Percentiles rank a stretch among this genome's conserved stretches.
phyloP scores from a whole-genome alignment of 2,329 filamentous ascomycete genomes.

The Cercospora sesami region DNA sequence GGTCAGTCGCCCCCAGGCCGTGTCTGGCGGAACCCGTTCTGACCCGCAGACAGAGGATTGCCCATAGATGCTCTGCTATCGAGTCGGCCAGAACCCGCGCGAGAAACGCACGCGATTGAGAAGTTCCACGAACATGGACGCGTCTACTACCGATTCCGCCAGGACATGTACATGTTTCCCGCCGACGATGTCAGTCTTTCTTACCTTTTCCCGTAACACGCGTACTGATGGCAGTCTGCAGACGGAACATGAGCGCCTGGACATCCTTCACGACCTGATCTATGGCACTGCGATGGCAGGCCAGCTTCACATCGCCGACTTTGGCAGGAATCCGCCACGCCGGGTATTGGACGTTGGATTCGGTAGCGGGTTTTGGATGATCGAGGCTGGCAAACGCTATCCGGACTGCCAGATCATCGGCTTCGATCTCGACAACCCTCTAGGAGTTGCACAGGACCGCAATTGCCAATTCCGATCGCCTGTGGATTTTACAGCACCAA shows the following conservation, averaged over 20 bases:
- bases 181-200: conserved; percentile 26
- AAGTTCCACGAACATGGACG: conserved; percentile 26
- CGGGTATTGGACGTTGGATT: conserved; percentile 70
- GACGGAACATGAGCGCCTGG: conserved; percentile 28
- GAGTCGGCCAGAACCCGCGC: conserved; percentile 18
- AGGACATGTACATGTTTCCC: conserved; percentile 30
- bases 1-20: conserved; percentile 17
- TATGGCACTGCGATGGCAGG: conserved; percentile 41
- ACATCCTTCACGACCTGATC: conserved; percentile 31
- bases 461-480: conserved; percentile 26
- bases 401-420: conserved; percentile 30
- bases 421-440: conserved; percentile 31
- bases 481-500: conserved; percentile 75
- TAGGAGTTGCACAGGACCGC: conserved; percentile 11
- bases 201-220: not conserved
- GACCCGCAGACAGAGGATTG: conserved; percentile 14
- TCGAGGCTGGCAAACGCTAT: conserved; percentile 73
- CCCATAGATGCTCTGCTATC: conserved; percentile 29
- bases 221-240: conserved; percentile 13
- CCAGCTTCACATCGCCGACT: conserved; percentile 37
- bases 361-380: conserved; percentile 88
- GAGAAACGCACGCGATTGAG: conserved; percentile 10
- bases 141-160: conserved; percentile 25
- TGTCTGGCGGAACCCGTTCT: not conserved
- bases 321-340: conserved; percentile 41